Evolutionary conservation across 1,284 basidiomycete species (phyloP), one percentile per base, ranked within the genome.

Genomic region (Cryptococcus sp.): DNA sequence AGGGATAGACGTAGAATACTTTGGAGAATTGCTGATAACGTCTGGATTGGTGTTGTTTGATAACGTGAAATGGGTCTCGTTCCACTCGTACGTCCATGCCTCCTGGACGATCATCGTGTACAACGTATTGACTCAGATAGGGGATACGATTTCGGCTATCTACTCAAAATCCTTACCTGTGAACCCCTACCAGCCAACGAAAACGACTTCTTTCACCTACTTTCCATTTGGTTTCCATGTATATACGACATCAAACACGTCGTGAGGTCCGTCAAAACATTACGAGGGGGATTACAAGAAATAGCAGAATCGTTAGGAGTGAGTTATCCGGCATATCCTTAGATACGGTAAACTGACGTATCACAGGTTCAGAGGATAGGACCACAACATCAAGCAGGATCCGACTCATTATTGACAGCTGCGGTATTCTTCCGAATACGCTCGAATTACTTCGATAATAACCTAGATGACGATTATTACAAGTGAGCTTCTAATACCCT

Each of bases 111-210:
- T 37, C n/a, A n/a, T 47, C 46, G 42, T 30, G 8, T 45, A 7
- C 10, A 36, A 14, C 41, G 30, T 10, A 31, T 15, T 33, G 36
- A 23, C 15, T 2, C 2, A 41, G 37, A 14, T 73, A 97, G 94
- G 73, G 96, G 95, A 35, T 98, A 98, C 78, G 95, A 99, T 77
- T 98, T 99, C 79, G 95, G 96, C 23, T 99, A 98, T 75, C 88
- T 98, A 65, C 86, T 99, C 76, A 96, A 96, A 76, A 83, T 98
- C 50, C 83, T 99, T 49, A 97, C 94, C 0, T 88, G 85, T 62
- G 81, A 87, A 67, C 89, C 91, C 45, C 79, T 98, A 59, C 96
- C 96, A 3, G 84, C 87, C 33, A 86, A 86, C 31, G 96, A 99
- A 78, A 86, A 89, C 61, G 84, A 85, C 15, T 98, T 98, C 78